These are phyloP conservation scores for Hypoxylon sp. DNA, from an alignment of 2,329 filamentous ascomycete genomes.

Conservation along the genomic window DNA sequence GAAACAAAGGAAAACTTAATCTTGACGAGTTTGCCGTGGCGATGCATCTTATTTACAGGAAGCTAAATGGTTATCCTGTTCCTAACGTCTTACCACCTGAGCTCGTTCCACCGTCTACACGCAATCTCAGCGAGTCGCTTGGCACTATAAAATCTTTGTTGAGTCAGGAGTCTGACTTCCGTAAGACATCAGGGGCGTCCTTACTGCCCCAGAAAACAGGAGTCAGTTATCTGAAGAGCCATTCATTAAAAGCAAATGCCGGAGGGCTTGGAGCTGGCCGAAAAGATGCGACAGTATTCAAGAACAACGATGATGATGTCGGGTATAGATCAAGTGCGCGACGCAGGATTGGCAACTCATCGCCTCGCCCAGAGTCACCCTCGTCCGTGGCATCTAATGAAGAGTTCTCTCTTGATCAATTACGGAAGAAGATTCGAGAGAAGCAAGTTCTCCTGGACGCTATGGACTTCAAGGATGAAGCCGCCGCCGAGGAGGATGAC, in stretches of 20 bases:
- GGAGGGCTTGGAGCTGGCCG: conserved; percentile 73
- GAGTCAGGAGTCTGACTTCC: conserved; percentile 87
- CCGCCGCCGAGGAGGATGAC: conserved; percentile 90
- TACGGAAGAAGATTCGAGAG: conserved; percentile 93
- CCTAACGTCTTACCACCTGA: conserved; percentile 90
- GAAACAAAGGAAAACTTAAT: conserved; percentile 94
- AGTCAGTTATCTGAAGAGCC: conserved; percentile 97
- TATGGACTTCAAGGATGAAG: conserved; percentile 96
- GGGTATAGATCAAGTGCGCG: conserved; percentile 95
- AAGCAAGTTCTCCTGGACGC: conserved; percentile 95
- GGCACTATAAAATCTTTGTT: conserved; percentile 93
- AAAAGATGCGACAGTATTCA: conserved; percentile 96
- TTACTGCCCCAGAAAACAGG: conserved; percentile 95
- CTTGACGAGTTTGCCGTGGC: conserved; percentile 98
- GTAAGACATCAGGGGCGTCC: conserved; percentile 90
- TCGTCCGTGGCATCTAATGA: conserved; percentile 78
- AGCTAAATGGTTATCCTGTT: conserved; percentile 94
- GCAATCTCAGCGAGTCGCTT: conserved; percentile 93
- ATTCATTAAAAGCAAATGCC: conserved; percentile 83
- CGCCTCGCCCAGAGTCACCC: conserved; percentile 85
- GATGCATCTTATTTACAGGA: conserved; percentile 99
- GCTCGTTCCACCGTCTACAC: conserved; percentile 92
- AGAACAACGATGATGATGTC: conserved; percentile 93
- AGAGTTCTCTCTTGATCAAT: conserved; percentile 86
- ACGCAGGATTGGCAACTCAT: conserved; percentile 81